Conservation (phyloP, 108 stramenopile genomes). For the Thalassiosira profunda region DNA sequence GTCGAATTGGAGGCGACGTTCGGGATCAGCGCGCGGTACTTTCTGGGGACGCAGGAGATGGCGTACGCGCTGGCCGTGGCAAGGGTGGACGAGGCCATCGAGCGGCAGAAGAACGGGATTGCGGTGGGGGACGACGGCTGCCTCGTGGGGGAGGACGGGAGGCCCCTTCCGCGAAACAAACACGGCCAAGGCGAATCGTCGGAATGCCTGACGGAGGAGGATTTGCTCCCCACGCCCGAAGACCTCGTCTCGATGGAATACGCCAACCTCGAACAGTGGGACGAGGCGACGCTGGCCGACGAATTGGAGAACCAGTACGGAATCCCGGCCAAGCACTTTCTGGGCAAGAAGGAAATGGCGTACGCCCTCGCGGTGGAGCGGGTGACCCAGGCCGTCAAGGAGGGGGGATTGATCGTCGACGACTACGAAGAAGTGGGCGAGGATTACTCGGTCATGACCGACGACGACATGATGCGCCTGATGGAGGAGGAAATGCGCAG, state of each 20-base stretch:
- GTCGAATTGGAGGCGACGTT: slow-evolving; percentile 34
- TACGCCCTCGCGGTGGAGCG: slow-evolving; percentile 50
- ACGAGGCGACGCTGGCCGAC: slow-evolving; percentile 24
- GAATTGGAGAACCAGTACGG: slow-evolving; percentile 48
- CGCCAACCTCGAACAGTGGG: slow-evolving; percentile 28
- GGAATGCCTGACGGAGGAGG: slow-evolving; percentile 2
- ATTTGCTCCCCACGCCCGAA: slow-evolving; percentile 22
- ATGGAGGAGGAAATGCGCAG: slow-evolving; percentile 44
- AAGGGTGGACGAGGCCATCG: slow-evolving; percentile 36
- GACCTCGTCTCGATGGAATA: slow-evolving; percentile 45
- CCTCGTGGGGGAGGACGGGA: slow-evolving; percentile 1
- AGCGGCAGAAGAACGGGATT: slow-evolving; percentile 10
- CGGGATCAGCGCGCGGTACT: slow-evolving; percentile 35
- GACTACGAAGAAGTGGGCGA: slow-evolving; percentile 11
- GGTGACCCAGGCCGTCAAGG: slow-evolving; percentile 23
- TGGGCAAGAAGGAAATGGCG: slow-evolving; percentile 48
- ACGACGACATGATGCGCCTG: slow-evolving; percentile 15
- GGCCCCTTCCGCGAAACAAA: slow-evolving; percentile 22
- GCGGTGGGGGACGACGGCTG: slow-evolving; percentile 26
- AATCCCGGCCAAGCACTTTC: slow-evolving; percentile 44
- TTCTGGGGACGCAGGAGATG: slow-evolving; percentile 45
- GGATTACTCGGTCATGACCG: slow-evolving; percentile 11
- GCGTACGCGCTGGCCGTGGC: slow-evolving; percentile 48
- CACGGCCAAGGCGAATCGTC: slow-evolving; percentile 12
- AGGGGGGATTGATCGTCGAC: slow-evolving; percentile 21